These are phyloP conservation scores for Ceriops decandra DNA, from an alignment of 345 rosid species.

Conservation along the genomic window DNA sequence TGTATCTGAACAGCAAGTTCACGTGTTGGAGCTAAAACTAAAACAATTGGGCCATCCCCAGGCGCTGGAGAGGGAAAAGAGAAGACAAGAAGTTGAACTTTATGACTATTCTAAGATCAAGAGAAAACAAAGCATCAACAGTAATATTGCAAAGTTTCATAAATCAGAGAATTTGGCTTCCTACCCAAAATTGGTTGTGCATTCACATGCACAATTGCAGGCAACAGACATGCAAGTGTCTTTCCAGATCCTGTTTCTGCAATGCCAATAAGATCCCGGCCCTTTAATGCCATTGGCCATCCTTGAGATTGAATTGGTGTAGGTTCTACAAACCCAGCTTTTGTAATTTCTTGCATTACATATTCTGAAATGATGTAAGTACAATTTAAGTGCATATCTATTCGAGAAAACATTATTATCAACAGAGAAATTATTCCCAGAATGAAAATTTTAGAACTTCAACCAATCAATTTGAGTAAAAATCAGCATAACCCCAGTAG, in stretches of 20 bases:
- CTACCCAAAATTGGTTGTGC: constrained; percentile 94
- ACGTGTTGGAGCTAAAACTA: constrained; percentile 98
- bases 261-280: constrained; percentile 95
- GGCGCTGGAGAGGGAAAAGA: constrained; percentile 47
- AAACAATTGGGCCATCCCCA: constrained; percentile 96
- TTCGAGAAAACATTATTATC: neutral
- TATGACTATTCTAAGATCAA: constrained; percentile 2
- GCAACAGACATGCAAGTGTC: constrained; percentile 88
- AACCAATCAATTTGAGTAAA: neutral
- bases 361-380: constrained; percentile 50
- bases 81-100: constrained; percentile 8
- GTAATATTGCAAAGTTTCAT: constrained; percentile 1
- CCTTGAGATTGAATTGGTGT: constrained; percentile 98
- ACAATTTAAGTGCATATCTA: constrained; percentile 8
- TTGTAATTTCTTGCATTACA: constrained; percentile 86
- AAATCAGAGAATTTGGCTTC: neutral
- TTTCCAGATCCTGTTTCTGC: constrained; percentile 99
- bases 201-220: constrained; percentile 96
- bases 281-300: constrained; percentile 99
- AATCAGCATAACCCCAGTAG: neutral
- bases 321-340: constrained; percentile 95
- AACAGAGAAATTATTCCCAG: neutral
- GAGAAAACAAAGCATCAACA: constrained; percentile 1
- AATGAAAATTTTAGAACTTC: neutral
- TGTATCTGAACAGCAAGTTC: constrained; percentile 99